These are phyloP conservation scores for Lactarius akahatsu DNA, from an alignment of 768 basidiomycete genomes.

Conservation along the genomic window DNA sequence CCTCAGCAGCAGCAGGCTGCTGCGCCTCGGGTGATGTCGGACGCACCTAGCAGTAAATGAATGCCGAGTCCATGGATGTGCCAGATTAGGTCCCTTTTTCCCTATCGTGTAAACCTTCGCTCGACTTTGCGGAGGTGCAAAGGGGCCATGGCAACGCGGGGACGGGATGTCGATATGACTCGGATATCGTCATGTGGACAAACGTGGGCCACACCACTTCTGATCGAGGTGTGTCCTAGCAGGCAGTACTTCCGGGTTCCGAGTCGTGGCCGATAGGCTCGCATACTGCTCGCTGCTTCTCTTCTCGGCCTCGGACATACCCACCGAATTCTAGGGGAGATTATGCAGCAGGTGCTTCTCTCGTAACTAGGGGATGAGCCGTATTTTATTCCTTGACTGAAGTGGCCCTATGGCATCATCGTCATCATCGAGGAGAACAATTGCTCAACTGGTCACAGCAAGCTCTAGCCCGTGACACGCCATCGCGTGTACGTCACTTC, in stretches of 20 bases:
- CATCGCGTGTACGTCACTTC: background rate
- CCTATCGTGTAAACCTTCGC: too few relatives aligned
- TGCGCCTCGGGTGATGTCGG: background rate
- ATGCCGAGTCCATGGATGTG: background rate
- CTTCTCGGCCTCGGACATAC: conserved; percentile 1
- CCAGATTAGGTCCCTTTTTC: background rate
- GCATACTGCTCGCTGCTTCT: background rate
- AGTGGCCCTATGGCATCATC: background rate
- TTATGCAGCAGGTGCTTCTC: background rate
- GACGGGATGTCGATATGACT: background rate
- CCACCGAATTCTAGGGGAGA: background rate
- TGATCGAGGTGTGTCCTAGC: background rate
- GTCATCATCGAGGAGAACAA: background rate
- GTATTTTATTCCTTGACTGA: background rate
- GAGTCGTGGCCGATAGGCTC: background rate
- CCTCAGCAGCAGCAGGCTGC: too few relatives aligned
- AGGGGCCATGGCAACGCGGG: background rate
- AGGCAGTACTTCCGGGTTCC: background rate
- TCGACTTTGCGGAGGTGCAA: background rate
- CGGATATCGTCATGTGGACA: background rate
- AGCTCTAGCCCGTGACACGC: background rate
- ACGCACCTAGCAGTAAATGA: background rate
- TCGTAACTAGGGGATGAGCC: background rate
- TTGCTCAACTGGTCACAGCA: background rate
- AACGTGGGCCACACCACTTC: background rate